Evolutionary conservation across 768 basidiomycete genomes (phyloP).

Genomic region (Suillus brevipes): DNA sequence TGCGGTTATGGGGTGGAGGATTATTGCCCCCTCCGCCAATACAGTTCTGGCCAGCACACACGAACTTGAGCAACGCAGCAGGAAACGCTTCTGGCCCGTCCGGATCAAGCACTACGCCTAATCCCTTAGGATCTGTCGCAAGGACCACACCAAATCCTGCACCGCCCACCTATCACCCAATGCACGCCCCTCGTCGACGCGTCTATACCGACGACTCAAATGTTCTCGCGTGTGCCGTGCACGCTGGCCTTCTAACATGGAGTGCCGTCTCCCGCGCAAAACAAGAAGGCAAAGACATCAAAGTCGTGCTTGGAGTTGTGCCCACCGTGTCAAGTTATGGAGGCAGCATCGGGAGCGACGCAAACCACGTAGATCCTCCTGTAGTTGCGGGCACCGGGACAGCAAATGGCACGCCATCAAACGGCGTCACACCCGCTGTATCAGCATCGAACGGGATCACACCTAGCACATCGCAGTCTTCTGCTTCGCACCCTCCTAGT

Average conservation of each 20-base stretch:
- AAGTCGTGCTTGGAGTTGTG: slow-evolving; percentile 42
- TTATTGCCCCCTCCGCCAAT: slow-evolving; percentile 41
- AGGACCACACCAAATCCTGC: slow-evolving; percentile 10
- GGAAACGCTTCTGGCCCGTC: slow-evolving; percentile 14
- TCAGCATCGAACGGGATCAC: slow-evolving; percentile 14
- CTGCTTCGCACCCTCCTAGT: slow-evolving; percentile 14
- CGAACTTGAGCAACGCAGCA: background rate
- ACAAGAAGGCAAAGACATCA: slow-evolving; percentile 39
- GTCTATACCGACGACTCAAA: slow-evolving; percentile 82
- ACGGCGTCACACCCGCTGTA: slow-evolving; percentile 18
- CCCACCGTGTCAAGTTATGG: slow-evolving; percentile 42
- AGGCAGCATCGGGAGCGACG: slow-evolving; percentile 45
- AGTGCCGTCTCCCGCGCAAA: slow-evolving; percentile 40
- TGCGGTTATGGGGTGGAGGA: slow-evolving; percentile 74
- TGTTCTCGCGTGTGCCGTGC: slow-evolving; percentile 65
- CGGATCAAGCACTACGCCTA: slow-evolving; percentile 20
- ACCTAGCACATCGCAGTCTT: slow-evolving; percentile 22
- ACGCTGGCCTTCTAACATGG: slow-evolving; percentile 56
- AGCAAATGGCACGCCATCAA: slow-evolving; percentile 21
- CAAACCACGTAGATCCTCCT: slow-evolving; percentile 34
- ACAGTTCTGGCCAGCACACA: slow-evolving; percentile 24
- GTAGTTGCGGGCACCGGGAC: slow-evolving; percentile 16
- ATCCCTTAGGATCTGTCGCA: background rate
- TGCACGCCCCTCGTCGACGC: slow-evolving; percentile 41
- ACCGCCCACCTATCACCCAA: slow-evolving; percentile 18